Percentiles rank a stretch among this genome's conserved stretches.
Conservation (phyloP, 495 filamentous ascomycete species). For the Aspergillus homomorphus region DNA sequence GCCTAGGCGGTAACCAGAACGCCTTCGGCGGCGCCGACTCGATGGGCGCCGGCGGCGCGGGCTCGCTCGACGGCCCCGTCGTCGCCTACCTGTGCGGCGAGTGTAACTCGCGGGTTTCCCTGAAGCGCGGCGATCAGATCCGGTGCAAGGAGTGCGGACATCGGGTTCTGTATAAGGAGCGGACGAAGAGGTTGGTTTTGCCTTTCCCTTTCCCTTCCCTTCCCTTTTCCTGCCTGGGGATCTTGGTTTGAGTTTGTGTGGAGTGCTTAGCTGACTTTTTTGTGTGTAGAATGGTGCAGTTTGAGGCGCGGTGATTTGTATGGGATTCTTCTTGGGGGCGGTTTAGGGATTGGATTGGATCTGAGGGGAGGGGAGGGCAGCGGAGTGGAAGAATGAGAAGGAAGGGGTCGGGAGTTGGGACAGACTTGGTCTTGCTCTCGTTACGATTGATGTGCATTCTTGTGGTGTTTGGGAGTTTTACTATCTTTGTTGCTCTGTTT, state of each 20-base stretch:
- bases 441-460: constrained; percentile 20
- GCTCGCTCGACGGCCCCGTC: constrained; percentile 37
- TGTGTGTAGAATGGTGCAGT: constrained; percentile 83
- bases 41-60: constrained; percentile 16
- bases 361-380: not conserved
- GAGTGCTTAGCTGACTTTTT: constrained; percentile 4
- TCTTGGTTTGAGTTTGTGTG: not conserved
- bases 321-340: too few relatives aligned
- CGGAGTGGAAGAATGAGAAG: not conserved
- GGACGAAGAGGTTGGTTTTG: constrained; percentile 82
- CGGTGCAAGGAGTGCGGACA: constrained; percentile 96
- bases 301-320: constrained; percentile 78
- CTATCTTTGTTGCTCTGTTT: not conserved
- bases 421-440: too few relatives aligned
- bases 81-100: constrained; percentile 93
- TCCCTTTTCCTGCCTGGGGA: not conserved
- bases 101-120: constrained; percentile 75
- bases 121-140: constrained; percentile 83
- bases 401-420: not conserved
- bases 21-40: constrained; percentile 38
- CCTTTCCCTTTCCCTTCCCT: constrained; percentile 2
- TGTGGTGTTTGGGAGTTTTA: constrained; percentile 33
- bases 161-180: constrained; percentile 94
- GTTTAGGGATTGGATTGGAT: not conserved
- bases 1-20: constrained; percentile 30